Conservation (phyloP, 345 rosid genomes). For the Kernera saxatilis region DNA sequence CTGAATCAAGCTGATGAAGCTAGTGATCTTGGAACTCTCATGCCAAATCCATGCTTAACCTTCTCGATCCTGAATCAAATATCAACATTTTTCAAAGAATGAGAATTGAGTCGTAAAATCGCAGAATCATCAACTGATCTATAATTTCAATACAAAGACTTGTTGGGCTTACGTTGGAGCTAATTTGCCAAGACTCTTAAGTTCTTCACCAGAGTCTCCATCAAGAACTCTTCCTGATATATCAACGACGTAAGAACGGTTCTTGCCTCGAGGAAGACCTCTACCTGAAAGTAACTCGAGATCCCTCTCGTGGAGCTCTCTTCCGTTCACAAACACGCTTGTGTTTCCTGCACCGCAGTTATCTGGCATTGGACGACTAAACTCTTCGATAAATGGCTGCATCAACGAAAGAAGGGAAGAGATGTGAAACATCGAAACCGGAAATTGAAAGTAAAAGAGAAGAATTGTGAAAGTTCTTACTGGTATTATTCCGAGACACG, state of each 20-base stretch:
- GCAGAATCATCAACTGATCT: not conserved
- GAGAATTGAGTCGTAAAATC: not conserved
- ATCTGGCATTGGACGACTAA: conserved; percentile 58
- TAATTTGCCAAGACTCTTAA: conserved; percentile 63
- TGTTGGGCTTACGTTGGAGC: conserved; percentile 70
- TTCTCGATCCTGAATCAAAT: conserved; percentile 52
- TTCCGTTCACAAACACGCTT: conserved; percentile 61
- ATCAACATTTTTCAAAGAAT: not conserved
- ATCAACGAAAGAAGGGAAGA: too few relatives aligned
- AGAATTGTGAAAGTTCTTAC: conserved; percentile 36
- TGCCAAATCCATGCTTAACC: conserved; percentile 67
- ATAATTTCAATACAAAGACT: not conserved
- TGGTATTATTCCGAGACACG: conserved; percentile 74
- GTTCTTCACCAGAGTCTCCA: conserved; percentile 61
- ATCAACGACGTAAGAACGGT: conserved; percentile 51
- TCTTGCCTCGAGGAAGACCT: conserved; percentile 51
- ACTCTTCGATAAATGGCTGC: conserved; percentile 74
- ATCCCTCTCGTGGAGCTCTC: conserved; percentile 74
- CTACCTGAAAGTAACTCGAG: conserved; percentile 55
- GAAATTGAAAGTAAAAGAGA: not conserved
- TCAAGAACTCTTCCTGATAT: conserved; percentile 68
- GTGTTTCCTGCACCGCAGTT: conserved; percentile 70
- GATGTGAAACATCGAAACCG: not conserved
- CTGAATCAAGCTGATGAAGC: conserved; percentile 3
- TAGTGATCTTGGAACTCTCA: conserved; percentile 50